Conservation (phyloP, 768 basidiomycete species). For the Suillus bovinus region DNA sequence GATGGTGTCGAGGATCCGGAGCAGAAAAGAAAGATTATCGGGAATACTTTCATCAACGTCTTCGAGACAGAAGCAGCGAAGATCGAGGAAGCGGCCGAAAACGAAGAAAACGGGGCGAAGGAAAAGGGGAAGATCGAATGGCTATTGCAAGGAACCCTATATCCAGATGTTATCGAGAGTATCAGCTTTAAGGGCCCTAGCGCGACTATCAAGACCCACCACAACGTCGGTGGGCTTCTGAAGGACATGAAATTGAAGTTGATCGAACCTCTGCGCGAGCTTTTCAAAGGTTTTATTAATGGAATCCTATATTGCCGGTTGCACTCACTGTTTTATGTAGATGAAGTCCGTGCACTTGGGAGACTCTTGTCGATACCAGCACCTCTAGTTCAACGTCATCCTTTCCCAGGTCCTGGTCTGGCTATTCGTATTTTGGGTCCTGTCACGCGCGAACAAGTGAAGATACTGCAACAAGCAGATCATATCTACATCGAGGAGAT, state of each 20-base stretch:
- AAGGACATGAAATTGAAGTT: conserved; percentile 99
- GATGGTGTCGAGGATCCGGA: conserved; percentile 95
- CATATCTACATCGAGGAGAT: conserved; percentile 98
- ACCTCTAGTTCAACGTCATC: conserved; percentile 93
- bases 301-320: background rate
- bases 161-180: conserved; percentile 98
- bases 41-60: conserved; percentile 97
- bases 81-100: conserved; percentile 80
- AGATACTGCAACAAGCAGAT: conserved; percentile 89
- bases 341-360: conserved; percentile 94
- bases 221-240: conserved; percentile 95
- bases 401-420: conserved; percentile 97
- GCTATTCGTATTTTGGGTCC: conserved; percentile 98
- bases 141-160: conserved; percentile 95
- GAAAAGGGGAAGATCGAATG: conserved; percentile 94
- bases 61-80: conserved; percentile 94
- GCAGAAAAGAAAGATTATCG: conserved; percentile 96
- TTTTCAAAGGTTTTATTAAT: conserved; percentile 84
- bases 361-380: conserved; percentile 89
- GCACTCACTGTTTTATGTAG: conserved; percentile 39
- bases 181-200: conserved; percentile 99
- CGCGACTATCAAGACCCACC: conserved; percentile 99
- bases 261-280: conserved; percentile 94
- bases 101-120: conserved; percentile 68
- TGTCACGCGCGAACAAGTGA: conserved; percentile 91